Evolutionary conservation across 2,329 filamentous ascomycete genomes (phyloP).

Genomic region (Sarocladium brachiariae): DNA sequence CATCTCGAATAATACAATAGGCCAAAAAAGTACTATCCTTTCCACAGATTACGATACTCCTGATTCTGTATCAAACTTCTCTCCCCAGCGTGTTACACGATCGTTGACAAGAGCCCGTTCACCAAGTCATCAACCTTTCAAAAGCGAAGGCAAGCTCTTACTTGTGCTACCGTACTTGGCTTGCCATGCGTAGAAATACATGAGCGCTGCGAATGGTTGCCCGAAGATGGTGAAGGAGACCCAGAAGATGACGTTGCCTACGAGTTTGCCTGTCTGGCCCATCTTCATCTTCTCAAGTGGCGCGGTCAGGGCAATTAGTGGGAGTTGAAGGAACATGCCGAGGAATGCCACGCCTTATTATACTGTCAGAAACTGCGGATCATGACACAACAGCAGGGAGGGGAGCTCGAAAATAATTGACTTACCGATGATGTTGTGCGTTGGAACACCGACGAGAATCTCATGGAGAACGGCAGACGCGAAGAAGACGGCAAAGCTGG

Average conservation of each 20-base stretch:
- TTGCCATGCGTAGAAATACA: conserved; percentile 99
- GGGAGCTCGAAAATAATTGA: too few relatives aligned
- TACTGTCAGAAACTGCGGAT: not conserved
- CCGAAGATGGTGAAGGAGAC: conserved; percentile 91
- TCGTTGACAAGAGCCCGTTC: not conserved
- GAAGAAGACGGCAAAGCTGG: conserved; percentile 78
- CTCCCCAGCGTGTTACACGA: not conserved
- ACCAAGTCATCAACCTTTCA: not conserved
- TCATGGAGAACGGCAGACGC: conserved; percentile 89
- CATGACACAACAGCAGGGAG: too few relatives aligned
- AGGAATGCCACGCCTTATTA: conserved; percentile 76
- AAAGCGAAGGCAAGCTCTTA: conserved; percentile 23
- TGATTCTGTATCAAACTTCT: too few relatives aligned
- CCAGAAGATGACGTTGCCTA: conserved; percentile 96
- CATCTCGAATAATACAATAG: too few relatives aligned
- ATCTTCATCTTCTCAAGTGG: conserved; percentile 73
- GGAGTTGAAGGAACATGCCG: conserved; percentile 91
- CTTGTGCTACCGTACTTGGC: conserved; percentile 89
- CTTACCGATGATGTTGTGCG: conserved; percentile 83
- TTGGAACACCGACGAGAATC: conserved; percentile 85
- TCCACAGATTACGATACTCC: too few relatives aligned
- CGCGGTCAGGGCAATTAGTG: conserved; percentile 74
- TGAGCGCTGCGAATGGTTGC: conserved; percentile 82
- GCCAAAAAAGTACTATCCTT: not conserved
- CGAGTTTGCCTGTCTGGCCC: conserved; percentile 61